Evolutionary conservation across 208 protist species (phyloP).

Genomic region (Herpetomonas muscarum): DNA sequence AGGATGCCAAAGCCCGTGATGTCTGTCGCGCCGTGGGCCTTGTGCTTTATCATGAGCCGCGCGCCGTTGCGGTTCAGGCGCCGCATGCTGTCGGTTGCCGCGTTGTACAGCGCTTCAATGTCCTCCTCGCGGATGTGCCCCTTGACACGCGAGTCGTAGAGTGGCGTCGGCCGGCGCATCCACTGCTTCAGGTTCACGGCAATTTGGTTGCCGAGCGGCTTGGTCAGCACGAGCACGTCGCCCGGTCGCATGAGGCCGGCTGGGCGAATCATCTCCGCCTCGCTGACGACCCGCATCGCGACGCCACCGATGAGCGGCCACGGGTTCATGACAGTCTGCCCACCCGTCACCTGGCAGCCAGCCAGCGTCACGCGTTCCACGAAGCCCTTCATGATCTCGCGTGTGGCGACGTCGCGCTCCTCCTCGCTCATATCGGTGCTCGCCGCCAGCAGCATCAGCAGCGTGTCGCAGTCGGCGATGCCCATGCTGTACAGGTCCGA

Average conservation of each 20-base stretch:
- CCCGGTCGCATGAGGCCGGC: conserved; percentile 61
- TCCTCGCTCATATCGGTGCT: conserved; percentile 90
- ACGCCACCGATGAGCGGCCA: conserved; percentile 95
- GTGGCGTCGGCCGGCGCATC: conserved; percentile 61
- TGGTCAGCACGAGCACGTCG: conserved; percentile 95
- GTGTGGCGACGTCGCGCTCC: conserved; percentile 77
- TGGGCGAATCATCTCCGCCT: conserved; percentile 87
- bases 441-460: conserved; percentile 94
- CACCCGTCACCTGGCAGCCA: conserved; percentile 88
- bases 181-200: conserved; percentile 95
- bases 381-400: conserved; percentile 93
- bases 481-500: conserved; percentile 97
- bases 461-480: conserved; percentile 90
- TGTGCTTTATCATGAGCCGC: conserved; percentile 80
- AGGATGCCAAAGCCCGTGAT: conserved; percentile 97
- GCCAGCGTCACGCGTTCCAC: conserved; percentile 75
- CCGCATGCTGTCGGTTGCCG: conserved; percentile 80
- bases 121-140: conserved; percentile 59
- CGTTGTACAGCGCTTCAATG: conserved; percentile 69
- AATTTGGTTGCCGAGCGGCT: conserved; percentile 93
- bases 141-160: conserved; percentile 63
- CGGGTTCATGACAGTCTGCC: conserved; percentile 96
- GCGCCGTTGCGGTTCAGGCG: conserved; percentile 89
- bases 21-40: conserved; percentile 93
- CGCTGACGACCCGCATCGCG: conserved; percentile 77